Evolutionary conservation across 192 early-diverging fungal genomes (phyloP).

Genomic region (Allomyces javanicus): DNA sequence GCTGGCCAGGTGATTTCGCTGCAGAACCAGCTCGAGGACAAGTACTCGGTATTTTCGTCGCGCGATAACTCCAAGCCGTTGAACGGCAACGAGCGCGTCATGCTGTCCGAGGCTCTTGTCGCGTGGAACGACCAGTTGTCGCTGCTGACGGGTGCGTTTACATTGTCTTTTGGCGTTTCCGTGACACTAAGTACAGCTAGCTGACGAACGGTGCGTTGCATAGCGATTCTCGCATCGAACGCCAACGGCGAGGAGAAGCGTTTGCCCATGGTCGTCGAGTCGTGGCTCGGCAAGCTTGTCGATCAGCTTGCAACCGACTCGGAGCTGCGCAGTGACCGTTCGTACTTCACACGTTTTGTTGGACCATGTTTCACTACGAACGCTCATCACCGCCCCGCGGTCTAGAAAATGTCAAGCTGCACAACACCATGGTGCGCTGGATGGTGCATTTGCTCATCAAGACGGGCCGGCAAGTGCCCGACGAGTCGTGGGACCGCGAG

Average conservation of each 20-base stretch:
- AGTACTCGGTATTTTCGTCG: slow-evolving; percentile 4
- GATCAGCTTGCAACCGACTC: slow-evolving; percentile 37
- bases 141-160: slow-evolving; percentile 13
- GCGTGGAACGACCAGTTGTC: slow-evolving; percentile 24
- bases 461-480: slow-evolving; percentile 13
- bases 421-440: slow-evolving; percentile 26
- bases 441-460: slow-evolving; percentile 32
- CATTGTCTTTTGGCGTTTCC: background rate
- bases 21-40: slow-evolving; percentile 38
- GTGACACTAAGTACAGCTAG: too few species aligned
- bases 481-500: slow-evolving; percentile 23
- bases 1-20: slow-evolving; percentile 24
- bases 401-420: slow-evolving; percentile 31
- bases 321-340: slow-evolving; percentile 23
- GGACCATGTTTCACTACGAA: too few species aligned
- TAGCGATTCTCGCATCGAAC: too few species aligned
- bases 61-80: too few species aligned
- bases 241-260: slow-evolving; percentile 25
- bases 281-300: slow-evolving; percentile 21
- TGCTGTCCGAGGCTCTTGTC: slow-evolving; percentile 17
- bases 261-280: slow-evolving; percentile 28
- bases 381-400: too few species aligned
- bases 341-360: background rate
- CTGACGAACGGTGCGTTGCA: too few species aligned
- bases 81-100: too few species aligned